A percentile compares a stretch with the other conserved stretches of the same genome.
Conservation (phyloP, 2,329 filamentous ascomycete species). For the Coniochaeta hoffmannii region DNA sequence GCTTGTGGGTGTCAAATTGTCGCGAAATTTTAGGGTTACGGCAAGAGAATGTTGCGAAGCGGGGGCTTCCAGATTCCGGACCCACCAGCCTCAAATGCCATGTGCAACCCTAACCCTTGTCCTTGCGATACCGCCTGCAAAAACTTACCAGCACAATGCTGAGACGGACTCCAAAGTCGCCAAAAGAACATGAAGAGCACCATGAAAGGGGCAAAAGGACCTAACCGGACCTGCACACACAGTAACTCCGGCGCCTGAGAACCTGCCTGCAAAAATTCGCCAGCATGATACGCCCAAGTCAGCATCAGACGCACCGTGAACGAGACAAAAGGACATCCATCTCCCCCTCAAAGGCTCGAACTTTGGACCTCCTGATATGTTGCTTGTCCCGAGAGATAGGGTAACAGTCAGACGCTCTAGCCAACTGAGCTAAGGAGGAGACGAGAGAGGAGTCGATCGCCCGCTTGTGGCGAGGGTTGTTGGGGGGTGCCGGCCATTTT, state of each 20-base stretch:
- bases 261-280: too few species aligned
- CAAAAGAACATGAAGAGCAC: not conserved
- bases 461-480: not conserved
- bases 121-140: too few species aligned
- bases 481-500: too few species aligned
- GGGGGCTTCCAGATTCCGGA: not conserved
- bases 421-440: slow-evolving; percentile 3
- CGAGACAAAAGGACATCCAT: too few species aligned
- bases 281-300: too few species aligned
- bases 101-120: not conserved
- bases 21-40: slow-evolving; percentile 4
- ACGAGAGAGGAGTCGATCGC: not conserved
- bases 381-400: not conserved
- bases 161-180: too few species aligned
- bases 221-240: too few species aligned
- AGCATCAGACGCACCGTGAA: too few species aligned
- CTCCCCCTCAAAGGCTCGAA: not conserved
- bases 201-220: not conserved
- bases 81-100: not conserved
- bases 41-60: not conserved
- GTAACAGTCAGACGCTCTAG: slow-evolving; percentile 5
- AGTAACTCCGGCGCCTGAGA: too few species aligned
- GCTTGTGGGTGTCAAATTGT: slow-evolving; percentile 5
- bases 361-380: not conserved
- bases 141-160: not conserved